Conservation (phyloP, 2,329 filamentous ascomycete genomes). For the Epichloe scottii region DNA sequence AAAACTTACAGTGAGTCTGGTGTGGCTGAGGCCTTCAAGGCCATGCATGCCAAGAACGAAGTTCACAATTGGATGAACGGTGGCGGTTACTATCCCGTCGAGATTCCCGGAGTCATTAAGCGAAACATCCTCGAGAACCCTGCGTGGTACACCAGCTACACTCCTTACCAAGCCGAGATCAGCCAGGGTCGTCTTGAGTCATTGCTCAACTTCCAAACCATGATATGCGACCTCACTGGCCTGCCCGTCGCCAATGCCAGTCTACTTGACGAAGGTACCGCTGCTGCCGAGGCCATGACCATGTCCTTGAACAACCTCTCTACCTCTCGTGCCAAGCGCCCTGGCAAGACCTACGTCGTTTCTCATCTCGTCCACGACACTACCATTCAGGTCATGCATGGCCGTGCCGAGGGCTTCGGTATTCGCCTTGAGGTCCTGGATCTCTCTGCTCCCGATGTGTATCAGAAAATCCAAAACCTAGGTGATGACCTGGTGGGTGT, state of each 20-base stretch:
- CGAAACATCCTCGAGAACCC: constrained; percentile 87
- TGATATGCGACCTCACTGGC: constrained; percentile 78
- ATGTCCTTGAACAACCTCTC: constrained; percentile 71
- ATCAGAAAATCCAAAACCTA: constrained; percentile 55
- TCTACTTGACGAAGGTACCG: constrained; percentile 80
- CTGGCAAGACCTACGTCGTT: constrained; percentile 72
- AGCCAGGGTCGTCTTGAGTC: constrained; percentile 90
- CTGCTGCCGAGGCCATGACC: constrained; percentile 92
- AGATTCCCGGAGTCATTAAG: constrained; percentile 80
- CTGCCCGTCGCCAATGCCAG: constrained; percentile 85
- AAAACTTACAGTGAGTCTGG: constrained; percentile 37
- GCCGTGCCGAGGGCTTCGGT: constrained; percentile 82
- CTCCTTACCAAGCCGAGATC: constrained; percentile 93
- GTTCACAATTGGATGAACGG: constrained; percentile 62
- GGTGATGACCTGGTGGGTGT: constrained; percentile 79
- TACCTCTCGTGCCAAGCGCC: constrained; percentile 55
- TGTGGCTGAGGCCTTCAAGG: constrained; percentile 18
- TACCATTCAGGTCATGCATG: constrained; percentile 71
- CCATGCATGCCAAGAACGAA: constrained; percentile 25
- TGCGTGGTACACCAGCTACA: constrained; percentile 97
- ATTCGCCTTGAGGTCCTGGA: constrained; percentile 67
- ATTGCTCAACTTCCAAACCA: constrained; percentile 87
- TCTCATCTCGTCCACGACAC: constrained; percentile 74
- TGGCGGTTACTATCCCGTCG: constrained; percentile 77
- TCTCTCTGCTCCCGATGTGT: constrained; percentile 48